phyloP scores from a whole-genome alignment of 805 yeast species.

The Komagataella pastoris region DNA sequence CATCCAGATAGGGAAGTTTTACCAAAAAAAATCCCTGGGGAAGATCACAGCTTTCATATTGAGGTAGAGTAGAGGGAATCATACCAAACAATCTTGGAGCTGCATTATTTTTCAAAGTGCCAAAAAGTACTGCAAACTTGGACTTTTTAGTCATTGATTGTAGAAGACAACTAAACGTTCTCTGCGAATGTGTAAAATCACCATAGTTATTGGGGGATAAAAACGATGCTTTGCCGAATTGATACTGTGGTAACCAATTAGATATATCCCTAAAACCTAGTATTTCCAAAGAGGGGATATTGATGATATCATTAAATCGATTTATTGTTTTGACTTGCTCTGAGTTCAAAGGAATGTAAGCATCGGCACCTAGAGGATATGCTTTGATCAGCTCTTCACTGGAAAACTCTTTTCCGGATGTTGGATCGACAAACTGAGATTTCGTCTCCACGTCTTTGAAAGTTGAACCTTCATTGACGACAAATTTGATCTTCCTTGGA shows the following conservation, averaged over 20 bases:
- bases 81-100: constrained; percentile 47
- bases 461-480: constrained; percentile 39
- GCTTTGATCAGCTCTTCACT: constrained; percentile 20
- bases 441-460: constrained; percentile 38
- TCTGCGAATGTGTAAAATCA: constrained; percentile 44
- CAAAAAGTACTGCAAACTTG: constrained; percentile 63
- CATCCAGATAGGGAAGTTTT: constrained; percentile 63
- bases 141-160: constrained; percentile 37
- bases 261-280: constrained; percentile 48
- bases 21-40: constrained; percentile 69
- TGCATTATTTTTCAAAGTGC: constrained; percentile 39
- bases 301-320: constrained; percentile 17
- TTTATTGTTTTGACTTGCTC: constrained; percentile 21
- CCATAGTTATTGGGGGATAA: constrained; percentile 53
- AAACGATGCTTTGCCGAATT: constrained; percentile 41
- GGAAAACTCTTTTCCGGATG: constrained; percentile 29
- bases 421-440: constrained; percentile 22
- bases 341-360: constrained; percentile 20
- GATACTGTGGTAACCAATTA: constrained; percentile 36
- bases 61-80: constrained; percentile 29
- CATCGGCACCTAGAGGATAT: constrained; percentile 32
- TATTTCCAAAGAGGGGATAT: constrained; percentile 41
- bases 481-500: constrained; percentile 31
- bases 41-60: constrained; percentile 7
- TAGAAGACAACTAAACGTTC: constrained; percentile 57